These are phyloP conservation scores for Debaryomyces coudertii DNA, from an alignment of 1,139 yeast genomes.

Conservation along the genomic window DNA sequence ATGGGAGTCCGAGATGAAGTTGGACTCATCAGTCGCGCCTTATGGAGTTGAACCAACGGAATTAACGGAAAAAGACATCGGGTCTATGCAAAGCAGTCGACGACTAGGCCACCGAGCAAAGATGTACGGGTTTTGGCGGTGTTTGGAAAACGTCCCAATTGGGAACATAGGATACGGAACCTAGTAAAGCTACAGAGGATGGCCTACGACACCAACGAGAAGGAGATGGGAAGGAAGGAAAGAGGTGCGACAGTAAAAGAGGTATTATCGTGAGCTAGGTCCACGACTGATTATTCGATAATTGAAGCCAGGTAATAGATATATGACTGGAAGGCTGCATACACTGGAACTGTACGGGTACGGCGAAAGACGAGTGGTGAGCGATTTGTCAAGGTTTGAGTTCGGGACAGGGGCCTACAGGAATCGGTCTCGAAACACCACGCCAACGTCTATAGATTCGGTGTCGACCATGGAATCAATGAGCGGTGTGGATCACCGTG, in stretches of 20 bases:
- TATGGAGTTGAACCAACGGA: neutral
- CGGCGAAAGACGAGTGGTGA: conserved; percentile 28
- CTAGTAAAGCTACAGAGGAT: neutral
- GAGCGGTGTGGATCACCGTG: neutral
- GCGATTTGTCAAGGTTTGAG: conserved; percentile 37
- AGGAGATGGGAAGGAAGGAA: neutral
- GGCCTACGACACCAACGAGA: neutral
- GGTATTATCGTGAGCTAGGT: no score
- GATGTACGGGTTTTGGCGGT: neutral
- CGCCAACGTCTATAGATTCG: conserved; percentile 27
- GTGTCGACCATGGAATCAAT: neutral
- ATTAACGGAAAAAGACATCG: neutral
- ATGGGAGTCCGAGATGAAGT: neutral
- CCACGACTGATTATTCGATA: no score
- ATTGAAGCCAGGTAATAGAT: neutral
- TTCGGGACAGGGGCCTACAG: conserved; percentile 26
- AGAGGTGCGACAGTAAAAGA: no score
- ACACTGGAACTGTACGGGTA: conserved; percentile 15
- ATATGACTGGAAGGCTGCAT: conserved; percentile 26
- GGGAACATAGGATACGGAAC: neutral
- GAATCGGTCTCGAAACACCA: conserved; percentile 31
- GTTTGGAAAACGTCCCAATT: neutral
- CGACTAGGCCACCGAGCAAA: neutral
- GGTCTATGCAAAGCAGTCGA: neutral
- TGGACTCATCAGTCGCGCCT: neutral